Conservation (phyloP, 345 rosid species). For the Viola odorata region DNA sequence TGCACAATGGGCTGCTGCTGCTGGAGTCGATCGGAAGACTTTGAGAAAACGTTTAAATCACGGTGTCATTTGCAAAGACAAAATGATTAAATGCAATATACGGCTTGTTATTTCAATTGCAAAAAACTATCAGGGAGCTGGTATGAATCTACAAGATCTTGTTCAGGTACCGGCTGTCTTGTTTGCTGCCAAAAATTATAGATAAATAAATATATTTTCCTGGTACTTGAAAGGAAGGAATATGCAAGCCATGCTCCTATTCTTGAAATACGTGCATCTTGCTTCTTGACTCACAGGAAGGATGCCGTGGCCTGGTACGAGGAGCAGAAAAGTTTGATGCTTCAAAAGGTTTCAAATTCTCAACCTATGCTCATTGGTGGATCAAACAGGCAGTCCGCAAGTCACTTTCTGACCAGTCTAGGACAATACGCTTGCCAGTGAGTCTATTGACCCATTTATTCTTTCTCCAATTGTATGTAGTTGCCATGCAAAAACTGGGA, state of each 20-base stretch:
- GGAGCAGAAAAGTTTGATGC: constrained; percentile 95
- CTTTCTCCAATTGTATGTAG: neutral
- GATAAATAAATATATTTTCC: neutral
- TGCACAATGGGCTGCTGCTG: constrained; percentile 91
- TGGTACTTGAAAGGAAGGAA: neutral
- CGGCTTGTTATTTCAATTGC: constrained; percentile 97
- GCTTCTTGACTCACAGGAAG: constrained; percentile 50
- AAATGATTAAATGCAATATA: constrained; percentile 87
- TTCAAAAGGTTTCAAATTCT: constrained; percentile 91
- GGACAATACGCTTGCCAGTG: constrained; percentile 87
- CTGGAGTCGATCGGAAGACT: constrained; percentile 67
- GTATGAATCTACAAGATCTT: constrained; percentile 92
- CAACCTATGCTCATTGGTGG: constrained; percentile 99
- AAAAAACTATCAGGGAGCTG: constrained; percentile 81
- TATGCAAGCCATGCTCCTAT: neutral
- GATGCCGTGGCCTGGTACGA: constrained; percentile 86
- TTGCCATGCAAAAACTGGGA: too few relatives aligned
- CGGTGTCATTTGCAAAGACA: constrained; percentile 77
- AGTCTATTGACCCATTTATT: constrained; percentile 4
- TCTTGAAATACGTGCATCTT: constrained; percentile 10
- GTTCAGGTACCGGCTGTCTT: constrained; percentile 60
- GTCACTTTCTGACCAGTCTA: constrained; percentile 78
- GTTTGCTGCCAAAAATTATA: neutral
- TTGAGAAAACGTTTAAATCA: constrained; percentile 62
- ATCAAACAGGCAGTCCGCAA: constrained; percentile 85